Evolutionary conservation across 2,329 filamentous ascomycete species (phyloP), one percentile per base, ranked within the genome.

Genomic region (Magnaporthiopsis rhizophila): DNA sequence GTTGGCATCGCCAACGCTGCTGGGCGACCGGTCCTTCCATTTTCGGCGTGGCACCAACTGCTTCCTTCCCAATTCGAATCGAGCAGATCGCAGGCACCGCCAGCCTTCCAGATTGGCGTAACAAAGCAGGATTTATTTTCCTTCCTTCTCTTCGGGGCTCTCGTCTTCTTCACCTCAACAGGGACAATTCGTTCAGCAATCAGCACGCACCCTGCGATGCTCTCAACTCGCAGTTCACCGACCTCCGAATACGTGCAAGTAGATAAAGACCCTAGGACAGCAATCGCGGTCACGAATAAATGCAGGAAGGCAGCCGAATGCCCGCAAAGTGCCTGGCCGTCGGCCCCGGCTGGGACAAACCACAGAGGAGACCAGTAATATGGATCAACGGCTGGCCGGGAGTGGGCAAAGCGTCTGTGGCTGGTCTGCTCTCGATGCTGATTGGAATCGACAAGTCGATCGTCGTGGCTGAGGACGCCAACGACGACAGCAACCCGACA

Each of bases 341-440:
- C 15, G n/a, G 45, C n/a, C 58, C 38, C 3, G 61, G 28, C 45
- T 64, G 63, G 58, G 63, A 64, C 28, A 58, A 58, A 15, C 62
- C 56, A 7, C 36, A 56, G 12, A 30, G 56, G 21, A 57, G 69
- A 24, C 72, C 74, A 6, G 62, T 74, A 5, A 67, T 76, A 38
- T 73, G 71, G 65, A 72, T 76, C 69, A 76, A 75, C 65, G 74
- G 74, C 64, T 72, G 71, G 71, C 71, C 71, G 3, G 72, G 71
- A 61, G 69, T 73, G 38, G 74, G 73, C 62, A 75, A 74, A 67
- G 68, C 71, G 34, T 70, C 73, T 7, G 69, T 75, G 1, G 73
- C 72, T 50, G 72, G 74, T 67, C 72, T 69, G 32, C 68, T 75
- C 34, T 66, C 68, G n/a, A 67, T 71, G 15, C 66, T 75, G 3